Conservation (phyloP, 2,329 filamentous ascomycete genomes). For the Sclerotinia nivalis region DNA sequence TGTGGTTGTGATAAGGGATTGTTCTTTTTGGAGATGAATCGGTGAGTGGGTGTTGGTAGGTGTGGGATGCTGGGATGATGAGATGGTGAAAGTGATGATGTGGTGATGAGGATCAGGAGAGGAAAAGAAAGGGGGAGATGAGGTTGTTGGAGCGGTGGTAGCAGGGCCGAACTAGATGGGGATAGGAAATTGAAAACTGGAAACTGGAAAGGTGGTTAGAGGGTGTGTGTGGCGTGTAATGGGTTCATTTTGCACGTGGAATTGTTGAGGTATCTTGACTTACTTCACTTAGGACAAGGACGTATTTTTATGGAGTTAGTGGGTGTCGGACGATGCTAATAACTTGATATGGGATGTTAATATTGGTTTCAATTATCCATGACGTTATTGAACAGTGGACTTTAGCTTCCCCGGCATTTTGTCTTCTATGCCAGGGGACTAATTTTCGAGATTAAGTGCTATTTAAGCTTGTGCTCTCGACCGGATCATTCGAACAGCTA, state of each 20-base stretch:
- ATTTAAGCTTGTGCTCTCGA: background rate
- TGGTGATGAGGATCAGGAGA: background rate
- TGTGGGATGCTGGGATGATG: background rate
- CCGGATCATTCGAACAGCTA: background rate
- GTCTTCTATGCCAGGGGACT: too few relatives aligned
- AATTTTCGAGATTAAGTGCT: background rate
- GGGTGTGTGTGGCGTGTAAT: background rate
- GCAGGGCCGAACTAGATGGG: slow-evolving; percentile 12
- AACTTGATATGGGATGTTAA: too few relatives aligned
- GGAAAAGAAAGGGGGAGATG: background rate
- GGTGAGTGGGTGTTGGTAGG: background rate
- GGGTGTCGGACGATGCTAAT: too few relatives aligned
- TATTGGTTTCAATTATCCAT: background rate
- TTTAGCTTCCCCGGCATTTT: background rate
- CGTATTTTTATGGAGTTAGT: background rate
- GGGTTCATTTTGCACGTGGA: too few relatives aligned
- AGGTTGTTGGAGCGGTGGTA: background rate
- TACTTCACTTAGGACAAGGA: too few relatives aligned
- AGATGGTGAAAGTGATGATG: background rate
- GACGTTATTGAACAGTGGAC: too few relatives aligned
- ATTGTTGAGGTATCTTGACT: background rate
- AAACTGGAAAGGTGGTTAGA: background rate
- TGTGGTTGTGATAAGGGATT: background rate
- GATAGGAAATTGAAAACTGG: background rate
- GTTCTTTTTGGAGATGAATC: background rate